Base-by-base conservation (phyloP, 1,284 basidiomycete species). In the Tausonia pullulans region DNA sequence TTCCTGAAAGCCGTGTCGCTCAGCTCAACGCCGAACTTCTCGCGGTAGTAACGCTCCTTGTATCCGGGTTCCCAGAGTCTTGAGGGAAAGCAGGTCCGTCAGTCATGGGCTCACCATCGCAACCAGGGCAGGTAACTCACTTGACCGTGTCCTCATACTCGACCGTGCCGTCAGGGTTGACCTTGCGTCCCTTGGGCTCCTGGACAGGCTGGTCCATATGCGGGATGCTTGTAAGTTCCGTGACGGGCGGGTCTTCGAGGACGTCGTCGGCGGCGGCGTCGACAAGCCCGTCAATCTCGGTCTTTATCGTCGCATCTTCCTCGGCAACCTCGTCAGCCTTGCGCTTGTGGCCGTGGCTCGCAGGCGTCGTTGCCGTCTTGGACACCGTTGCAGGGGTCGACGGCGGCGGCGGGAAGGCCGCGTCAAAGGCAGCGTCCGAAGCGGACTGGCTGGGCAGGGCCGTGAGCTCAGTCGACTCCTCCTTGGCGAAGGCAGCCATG, bases 51-150 rank as follows among this genome's bases (percentile, higher is more conserved):
- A 49, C 96, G 84, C 72, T 95, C 91, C 72, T 85, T 87, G 77
- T 98, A 98, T 49, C 93, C 94, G 2, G 91, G 85, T 75, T 97
- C 93, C 86, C 89, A 97, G 16, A 97, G 78, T 71, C 91, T 93
- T 68, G 44, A 63, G 58, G 50, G 6, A 14, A 27, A 39, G 14
- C 5, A 27, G 27, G 27, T 27, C 27, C 27, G 27, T 27, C 9
- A 44, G 45, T 5, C 4, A 46, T 54, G 3, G 58, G 54, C 51
- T 39, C 5, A 14, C 14, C 40, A 16, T 43, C 0, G 16, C n/a
- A 55, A 46, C 10, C 48, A 63, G 48, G 41, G 11, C 61, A 60
- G 68, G 68, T 58, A 63, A 82, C 84, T 71, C 78, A 93, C 89
- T 88, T 87, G 71, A 99, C 91, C 40, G 84, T 87, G 74, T 99